Conservation (phyloP, 2,329 filamentous ascomycete species). For the Mollisia scopiformis region DNA sequence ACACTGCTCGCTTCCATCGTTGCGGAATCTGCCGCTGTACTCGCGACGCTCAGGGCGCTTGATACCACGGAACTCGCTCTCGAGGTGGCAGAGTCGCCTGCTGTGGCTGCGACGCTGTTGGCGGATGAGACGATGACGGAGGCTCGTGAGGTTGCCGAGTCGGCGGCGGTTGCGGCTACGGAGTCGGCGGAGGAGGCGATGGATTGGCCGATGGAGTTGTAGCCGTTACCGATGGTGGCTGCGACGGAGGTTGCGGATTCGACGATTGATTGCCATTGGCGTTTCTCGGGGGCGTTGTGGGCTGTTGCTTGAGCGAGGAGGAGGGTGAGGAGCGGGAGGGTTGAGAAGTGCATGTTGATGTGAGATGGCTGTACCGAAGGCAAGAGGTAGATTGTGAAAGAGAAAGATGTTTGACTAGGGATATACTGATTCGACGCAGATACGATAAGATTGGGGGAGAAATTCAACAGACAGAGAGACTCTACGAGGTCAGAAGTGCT, state of each 20-base stretch:
- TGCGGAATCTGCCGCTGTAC: not conserved
- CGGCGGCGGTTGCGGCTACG: not conserved
- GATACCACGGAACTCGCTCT: not conserved
- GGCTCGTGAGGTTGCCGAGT: not conserved
- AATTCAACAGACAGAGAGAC: not conserved
- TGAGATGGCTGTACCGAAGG: not conserved
- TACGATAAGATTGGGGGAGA: too few species aligned
- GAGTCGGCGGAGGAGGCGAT: not conserved
- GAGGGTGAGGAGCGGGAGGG: not conserved
- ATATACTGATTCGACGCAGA: too few species aligned
- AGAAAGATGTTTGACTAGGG: not conserved
- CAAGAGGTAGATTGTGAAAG: not conserved
- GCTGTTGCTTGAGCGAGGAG: not conserved
- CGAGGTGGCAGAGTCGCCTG: not conserved
- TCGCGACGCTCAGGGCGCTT: not conserved
- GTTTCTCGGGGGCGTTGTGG: not conserved
- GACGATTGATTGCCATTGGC: constrained; percentile 5
- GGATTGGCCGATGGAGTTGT: not conserved
- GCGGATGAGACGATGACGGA: not conserved
- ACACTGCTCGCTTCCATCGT: constrained; percentile 6
- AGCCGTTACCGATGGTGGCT: not conserved
- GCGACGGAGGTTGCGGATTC: constrained; percentile 4
- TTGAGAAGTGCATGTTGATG: not conserved
- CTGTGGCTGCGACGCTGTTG: not conserved
- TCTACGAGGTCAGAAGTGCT: not conserved